Evolutionary conservation across 176 grass and related monocot genomes (phyloP).

Genomic region (Calamus simplicifolius): DNA sequence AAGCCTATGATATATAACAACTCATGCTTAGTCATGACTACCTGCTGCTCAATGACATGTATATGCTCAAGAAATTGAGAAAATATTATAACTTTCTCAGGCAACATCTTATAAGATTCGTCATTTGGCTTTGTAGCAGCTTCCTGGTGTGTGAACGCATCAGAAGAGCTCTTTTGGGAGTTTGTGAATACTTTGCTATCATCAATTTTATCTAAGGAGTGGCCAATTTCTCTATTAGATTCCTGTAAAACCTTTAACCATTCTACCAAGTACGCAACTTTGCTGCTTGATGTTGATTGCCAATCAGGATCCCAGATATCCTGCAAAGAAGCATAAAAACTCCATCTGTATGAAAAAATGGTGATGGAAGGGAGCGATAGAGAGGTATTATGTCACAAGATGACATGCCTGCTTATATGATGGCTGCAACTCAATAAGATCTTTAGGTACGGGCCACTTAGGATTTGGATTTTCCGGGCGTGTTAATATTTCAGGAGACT

Average conservation of each 20-base stretch:
- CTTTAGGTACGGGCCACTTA: slow-evolving; percentile 97
- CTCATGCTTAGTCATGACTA: slow-evolving; percentile 16
- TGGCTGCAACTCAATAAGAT: slow-evolving; percentile 98
- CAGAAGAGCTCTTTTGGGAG: slow-evolving; percentile 5
- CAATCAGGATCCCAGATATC: slow-evolving; percentile 95
- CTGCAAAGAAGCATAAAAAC: slow-evolving; percentile 29
- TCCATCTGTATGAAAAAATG: too few species aligned
- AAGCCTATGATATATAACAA: slow-evolving; percentile 1
- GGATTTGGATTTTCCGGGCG: slow-evolving; percentile 96
- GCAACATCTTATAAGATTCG: slow-evolving; percentile 7
- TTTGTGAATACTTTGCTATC: slow-evolving; percentile 23
- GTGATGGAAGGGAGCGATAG: too few species aligned
- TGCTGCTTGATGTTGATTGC: slow-evolving; percentile 94
- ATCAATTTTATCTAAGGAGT: slow-evolving; percentile 24
- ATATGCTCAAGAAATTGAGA: slow-evolving; percentile 99
- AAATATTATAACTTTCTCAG: slow-evolving; percentile 94
- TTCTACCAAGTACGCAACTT: slow-evolving; percentile 82
- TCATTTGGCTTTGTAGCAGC: slow-evolving; percentile 14
- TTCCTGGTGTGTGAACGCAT: slow-evolving; percentile 11
- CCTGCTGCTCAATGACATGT: slow-evolving; percentile 92
- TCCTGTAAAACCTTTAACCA: slow-evolving; percentile 60
- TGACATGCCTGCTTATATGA: slow-evolving; percentile 78
- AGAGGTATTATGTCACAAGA: slow-evolving; percentile 9
- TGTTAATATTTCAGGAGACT: slow-evolving; percentile 69
- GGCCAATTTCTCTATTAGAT: slow-evolving; percentile 31